Evolutionary conservation across 83 land plant genomes (phyloP), one percentile per base, ranked within the genome.

Genomic region (Diphasiastrum complanatum): DNA sequence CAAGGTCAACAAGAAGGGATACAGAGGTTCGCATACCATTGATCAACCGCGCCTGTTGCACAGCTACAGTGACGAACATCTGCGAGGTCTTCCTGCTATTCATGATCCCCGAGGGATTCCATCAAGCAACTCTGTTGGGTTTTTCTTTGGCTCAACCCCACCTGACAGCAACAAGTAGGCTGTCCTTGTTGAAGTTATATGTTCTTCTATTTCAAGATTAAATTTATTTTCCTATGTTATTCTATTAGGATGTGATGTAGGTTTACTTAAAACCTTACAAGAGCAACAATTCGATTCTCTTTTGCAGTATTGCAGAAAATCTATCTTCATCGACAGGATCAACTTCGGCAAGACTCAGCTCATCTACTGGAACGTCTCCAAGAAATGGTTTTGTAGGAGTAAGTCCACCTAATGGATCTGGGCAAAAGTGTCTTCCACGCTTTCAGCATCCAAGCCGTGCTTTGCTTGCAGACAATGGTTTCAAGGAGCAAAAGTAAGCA

Each of bases 371-470:
- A 37, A 57, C 64, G 31, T 40, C 62, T 35, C 63, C 68, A 33
- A 63, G 60, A 18, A 57, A 62, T 69, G 78, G 86, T 27, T 59
- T 41, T 63, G 49, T 73, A 50, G 81, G 88, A n/a, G 73, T 83
- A 46, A 84, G 99, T 70, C 88, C 99, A 49, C 88, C 96, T 2
- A 87, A 84, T 33, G 93, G 97, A 43, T 95, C 99, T 14, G 18
- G 81, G 72, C 93, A 90, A 36, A 95, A 86, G 45, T 64, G 89
- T 37, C 84, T 95, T 51, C 93, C 93, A 25, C 87, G 75, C 30
- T 89, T 90, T 65, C 99, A 90, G 61, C 99, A 95, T 78, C 99
- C 99, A 34, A 90, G 97, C 53, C 97, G 86, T 79, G 87, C 84
- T 60, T 87, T 90, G 38, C 72, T 95, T 35, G 95, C 86, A 61